phyloP scores from a whole-genome alignment of 192 early-diverging fungal species.

The Coemansia sp. region DNA sequence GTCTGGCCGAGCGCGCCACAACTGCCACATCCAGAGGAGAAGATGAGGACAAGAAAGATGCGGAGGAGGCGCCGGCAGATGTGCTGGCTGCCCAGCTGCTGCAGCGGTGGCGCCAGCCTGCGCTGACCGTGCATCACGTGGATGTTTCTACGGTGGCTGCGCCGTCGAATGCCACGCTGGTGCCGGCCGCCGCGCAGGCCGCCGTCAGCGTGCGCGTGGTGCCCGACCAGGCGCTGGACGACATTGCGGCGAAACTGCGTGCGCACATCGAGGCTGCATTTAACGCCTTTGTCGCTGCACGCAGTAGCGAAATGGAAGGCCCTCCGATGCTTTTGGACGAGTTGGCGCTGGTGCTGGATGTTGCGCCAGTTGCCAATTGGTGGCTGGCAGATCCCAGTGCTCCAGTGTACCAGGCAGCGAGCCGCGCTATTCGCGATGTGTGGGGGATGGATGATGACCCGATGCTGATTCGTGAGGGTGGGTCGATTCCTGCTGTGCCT shows the following conservation, averaged over 20 bases:
- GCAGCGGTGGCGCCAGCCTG: conserved; percentile 75
- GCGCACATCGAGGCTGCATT: too few relatives aligned
- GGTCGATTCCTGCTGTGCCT: conserved; percentile 75
- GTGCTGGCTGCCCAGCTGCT: too few relatives aligned
- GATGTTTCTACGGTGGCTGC: conserved; percentile 67
- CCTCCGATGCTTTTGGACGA: too few relatives aligned
- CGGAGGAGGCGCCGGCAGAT: too few relatives aligned
- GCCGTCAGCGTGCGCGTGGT: conserved; percentile 76
- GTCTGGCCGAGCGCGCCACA: conserved; percentile 20
- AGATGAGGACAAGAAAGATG: too few relatives aligned
- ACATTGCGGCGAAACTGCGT: conserved; percentile 63
- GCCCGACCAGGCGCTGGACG: conserved; percentile 70
- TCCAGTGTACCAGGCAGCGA: conserved; percentile 70
- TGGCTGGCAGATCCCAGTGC: conserved; percentile 74
- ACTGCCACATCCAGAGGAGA: too few relatives aligned
- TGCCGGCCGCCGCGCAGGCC: conserved; percentile 69
- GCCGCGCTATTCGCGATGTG: conserved; percentile 60
- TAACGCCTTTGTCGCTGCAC: too few relatives aligned
- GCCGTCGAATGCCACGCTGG: conserved; percentile 67
- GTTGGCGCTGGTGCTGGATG: conserved; percentile 57
- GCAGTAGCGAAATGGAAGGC: too few relatives aligned
- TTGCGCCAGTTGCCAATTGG: conserved; percentile 70
- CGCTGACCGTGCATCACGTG: conserved; percentile 75
- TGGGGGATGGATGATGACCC: conserved; percentile 55
- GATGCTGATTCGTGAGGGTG: conserved; percentile 77